Percentiles rank a stretch among this genome's conserved stretches.
phyloP scores from a whole-genome alignment of 495 filamentous ascomycete species.

The Aspergillus kassunensis region DNA sequence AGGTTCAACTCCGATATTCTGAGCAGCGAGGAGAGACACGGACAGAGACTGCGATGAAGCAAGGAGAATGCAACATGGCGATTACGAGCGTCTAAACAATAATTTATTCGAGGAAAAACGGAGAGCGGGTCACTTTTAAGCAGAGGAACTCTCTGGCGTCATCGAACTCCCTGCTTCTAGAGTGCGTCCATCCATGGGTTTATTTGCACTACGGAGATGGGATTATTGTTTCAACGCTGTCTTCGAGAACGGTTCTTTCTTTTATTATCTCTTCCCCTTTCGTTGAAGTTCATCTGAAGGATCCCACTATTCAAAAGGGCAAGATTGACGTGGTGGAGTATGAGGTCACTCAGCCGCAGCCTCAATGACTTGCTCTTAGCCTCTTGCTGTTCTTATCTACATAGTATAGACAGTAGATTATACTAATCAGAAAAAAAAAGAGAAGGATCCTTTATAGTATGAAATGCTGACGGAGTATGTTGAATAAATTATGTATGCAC shows the following conservation, averaged over 20 bases:
- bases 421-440: too few relatives aligned
- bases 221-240: too few relatives aligned
- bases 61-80: not conserved
- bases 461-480: not conserved
- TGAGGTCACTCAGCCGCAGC: too few relatives aligned
- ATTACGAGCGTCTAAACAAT: not conserved
- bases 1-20: not conserved
- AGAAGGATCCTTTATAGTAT: too few relatives aligned
- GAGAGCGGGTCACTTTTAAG: constrained; percentile 9
- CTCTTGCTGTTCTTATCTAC: too few relatives aligned
- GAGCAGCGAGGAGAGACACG: not conserved
- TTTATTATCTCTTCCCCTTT: too few relatives aligned
- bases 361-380: too few relatives aligned
- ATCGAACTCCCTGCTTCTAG: not conserved
- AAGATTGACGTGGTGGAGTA: too few relatives aligned
- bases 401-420: too few relatives aligned
- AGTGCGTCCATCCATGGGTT: not conserved
- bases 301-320: too few relatives aligned
- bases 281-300: too few relatives aligned
- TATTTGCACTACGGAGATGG: not conserved
- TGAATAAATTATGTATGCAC: constrained; percentile 6
- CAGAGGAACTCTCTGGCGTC: constrained; percentile 8
- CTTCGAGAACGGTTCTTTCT: too few relatives aligned
- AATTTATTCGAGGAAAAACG: constrained; percentile 1
- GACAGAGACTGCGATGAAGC: not conserved